Conservation (phyloP, 2,329 filamentous ascomycete species). For the Penicillium aurantiogriseum region DNA sequence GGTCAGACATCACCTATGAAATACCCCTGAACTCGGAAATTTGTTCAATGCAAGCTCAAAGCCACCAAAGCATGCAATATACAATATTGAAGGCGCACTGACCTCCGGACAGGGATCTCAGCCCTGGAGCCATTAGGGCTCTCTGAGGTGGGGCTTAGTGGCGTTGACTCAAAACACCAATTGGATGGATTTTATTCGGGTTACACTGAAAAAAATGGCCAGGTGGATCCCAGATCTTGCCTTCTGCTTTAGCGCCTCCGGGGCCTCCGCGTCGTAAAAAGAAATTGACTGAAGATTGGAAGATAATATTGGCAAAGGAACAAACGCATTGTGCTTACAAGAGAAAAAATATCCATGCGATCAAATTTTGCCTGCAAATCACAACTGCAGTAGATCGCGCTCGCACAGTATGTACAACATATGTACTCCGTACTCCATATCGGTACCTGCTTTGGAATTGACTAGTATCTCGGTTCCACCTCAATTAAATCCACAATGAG, state of each 20-base stretch:
- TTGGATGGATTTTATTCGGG: neutral
- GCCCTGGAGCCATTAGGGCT: neutral
- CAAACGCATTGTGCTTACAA: no score
- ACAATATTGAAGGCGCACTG: neutral
- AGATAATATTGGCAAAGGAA: no score
- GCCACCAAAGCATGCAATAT: neutral
- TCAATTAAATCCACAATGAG: neutral
- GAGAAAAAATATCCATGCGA: no score
- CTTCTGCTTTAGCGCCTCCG: neutral
- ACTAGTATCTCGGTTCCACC: conserved; percentile 1
- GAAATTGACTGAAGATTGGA: neutral
- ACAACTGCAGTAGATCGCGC: neutral
- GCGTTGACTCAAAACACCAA: rapidly evolving
- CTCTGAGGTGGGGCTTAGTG: neutral
- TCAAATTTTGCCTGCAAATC: neutral
- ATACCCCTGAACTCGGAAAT: neutral
- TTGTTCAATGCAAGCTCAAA: neutral
- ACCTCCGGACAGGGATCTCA: neutral
- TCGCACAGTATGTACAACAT: neutral
- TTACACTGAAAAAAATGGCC: neutral
- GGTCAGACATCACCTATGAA: neutral
- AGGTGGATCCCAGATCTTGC: neutral
- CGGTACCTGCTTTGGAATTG: no score
- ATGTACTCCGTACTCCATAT: no score
- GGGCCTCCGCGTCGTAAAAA: neutral